These are phyloP conservation scores for Whalleya microplaca DNA, from an alignment of 2,329 filamentous ascomycete genomes.

Conservation along the genomic window DNA sequence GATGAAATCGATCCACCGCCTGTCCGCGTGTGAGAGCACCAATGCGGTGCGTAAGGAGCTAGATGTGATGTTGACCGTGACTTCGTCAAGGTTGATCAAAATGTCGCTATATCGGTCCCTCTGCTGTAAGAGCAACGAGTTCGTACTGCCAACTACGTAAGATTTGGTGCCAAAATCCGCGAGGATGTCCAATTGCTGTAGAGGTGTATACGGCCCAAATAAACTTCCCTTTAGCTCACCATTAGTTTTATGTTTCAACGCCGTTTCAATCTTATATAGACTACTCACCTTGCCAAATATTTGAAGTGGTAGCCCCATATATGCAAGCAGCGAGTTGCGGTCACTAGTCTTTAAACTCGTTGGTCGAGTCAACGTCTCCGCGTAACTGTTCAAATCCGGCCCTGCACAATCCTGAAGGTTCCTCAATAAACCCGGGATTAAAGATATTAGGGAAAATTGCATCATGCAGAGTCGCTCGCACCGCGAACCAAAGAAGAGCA, in stretches of 20 bases:
- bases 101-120: conserved; percentile 96
- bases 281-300: conserved; percentile 84
- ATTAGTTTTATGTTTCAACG: conserved; percentile 12
- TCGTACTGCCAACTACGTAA: conserved; percentile 96
- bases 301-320: conserved; percentile 93
- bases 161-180: conserved; percentile 95
- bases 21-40: conserved; percentile 79
- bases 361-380: conserved; percentile 73
- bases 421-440: conserved; percentile 90
- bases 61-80: conserved; percentile 82
- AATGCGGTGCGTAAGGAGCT: conserved; percentile 76
- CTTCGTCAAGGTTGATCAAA: conserved; percentile 92
- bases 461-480: conserved; percentile 98
- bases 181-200: conserved; percentile 92
- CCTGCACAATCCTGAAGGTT: conserved; percentile 95
- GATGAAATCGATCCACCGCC: conserved; percentile 95
- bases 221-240: conserved; percentile 70
- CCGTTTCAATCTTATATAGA: neutral
- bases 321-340: conserved; percentile 83
- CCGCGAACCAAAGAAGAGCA: conserved; percentile 97
- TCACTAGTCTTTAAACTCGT: conserved; percentile 92
- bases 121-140: conserved; percentile 90
- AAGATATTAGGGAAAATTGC: conserved; percentile 92
- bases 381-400: conserved; percentile 85
- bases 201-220: conserved; percentile 93